Percentiles rank a stretch among this genome's conserved stretches.
Conservation (phyloP, 2,329 filamentous ascomycete genomes). For the Aspergillus fumigatus region DNA sequence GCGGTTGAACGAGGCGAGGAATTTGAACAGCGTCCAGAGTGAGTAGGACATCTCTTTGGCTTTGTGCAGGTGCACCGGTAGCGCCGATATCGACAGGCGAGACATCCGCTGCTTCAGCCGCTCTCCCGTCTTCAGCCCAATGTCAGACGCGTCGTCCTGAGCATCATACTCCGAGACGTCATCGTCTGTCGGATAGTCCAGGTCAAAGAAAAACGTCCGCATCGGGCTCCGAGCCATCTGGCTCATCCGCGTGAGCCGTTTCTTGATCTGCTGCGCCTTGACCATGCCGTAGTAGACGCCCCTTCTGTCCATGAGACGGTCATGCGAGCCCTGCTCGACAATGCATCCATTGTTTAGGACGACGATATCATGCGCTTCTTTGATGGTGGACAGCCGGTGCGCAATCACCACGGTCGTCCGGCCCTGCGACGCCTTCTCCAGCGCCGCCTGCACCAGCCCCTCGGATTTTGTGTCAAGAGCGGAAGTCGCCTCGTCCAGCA, state of each 20-base stretch:
- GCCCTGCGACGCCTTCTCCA: constrained; percentile 76
- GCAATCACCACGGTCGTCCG: constrained; percentile 89
- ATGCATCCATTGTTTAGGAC: constrained; percentile 79
- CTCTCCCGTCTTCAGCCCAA: not conserved
- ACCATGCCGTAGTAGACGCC: constrained; percentile 76
- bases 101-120: not conserved
- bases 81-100: not conserved
- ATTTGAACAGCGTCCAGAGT: constrained; percentile 70
- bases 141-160: not conserved
- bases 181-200: not conserved
- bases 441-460: constrained; percentile 80
- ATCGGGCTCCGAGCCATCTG: not conserved
- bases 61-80: not conserved
- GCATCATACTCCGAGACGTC: not conserved
- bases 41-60: constrained; percentile 46
- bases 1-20: constrained; percentile 76
- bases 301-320: constrained; percentile 61
- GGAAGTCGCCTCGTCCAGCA: constrained; percentile 87
- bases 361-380: constrained; percentile 82
- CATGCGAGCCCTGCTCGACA: constrained; percentile 79
- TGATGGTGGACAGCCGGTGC: constrained; percentile 81
- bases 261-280: not conserved
- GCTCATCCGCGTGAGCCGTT: not conserved
- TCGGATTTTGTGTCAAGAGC: constrained; percentile 88
- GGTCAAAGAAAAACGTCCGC: not conserved